Evolutionary conservation across 768 basidiomycete genomes (phyloP).

Genomic region (Omphalotus guepiniiformis): DNA sequence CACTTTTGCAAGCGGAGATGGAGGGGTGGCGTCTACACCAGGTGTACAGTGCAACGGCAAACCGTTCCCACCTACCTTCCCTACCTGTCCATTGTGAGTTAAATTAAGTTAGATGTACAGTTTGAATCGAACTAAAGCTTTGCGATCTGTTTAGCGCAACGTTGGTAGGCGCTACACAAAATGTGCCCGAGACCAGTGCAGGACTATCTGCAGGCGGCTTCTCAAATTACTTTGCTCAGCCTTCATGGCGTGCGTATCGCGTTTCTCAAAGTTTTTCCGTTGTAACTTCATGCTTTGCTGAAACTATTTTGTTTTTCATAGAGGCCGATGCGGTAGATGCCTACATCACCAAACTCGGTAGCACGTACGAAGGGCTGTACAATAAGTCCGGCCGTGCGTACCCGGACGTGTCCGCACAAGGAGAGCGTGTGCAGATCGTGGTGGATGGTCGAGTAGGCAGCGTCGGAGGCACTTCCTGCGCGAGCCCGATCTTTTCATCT

Average conservation of each 20-base stretch:
- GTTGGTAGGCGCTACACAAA: slow-evolving; percentile 34
- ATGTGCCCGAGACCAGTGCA: slow-evolving; percentile 20
- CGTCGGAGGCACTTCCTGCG: slow-evolving; percentile 55
- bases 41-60: slow-evolving; percentile 44
- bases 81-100: slow-evolving; percentile 37
- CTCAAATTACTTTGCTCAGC: slow-evolving; percentile 21
- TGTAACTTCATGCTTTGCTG: background rate
- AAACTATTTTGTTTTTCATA: slow-evolving; percentile 7
- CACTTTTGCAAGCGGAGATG: slow-evolving; percentile 32
- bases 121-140: background rate
- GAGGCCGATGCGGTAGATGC: slow-evolving; percentile 28
- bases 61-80: slow-evolving; percentile 32
- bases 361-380: slow-evolving; percentile 34
- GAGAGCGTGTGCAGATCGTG: slow-evolving; percentile 44
- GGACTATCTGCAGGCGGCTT: slow-evolving; percentile 13
- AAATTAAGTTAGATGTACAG: background rate
- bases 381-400: slow-evolving; percentile 28
- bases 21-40: slow-evolving; percentile 27
- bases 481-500: slow-evolving; percentile 53
- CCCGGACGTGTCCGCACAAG: slow-evolving; percentile 12
- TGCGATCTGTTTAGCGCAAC: slow-evolving; percentile 14
- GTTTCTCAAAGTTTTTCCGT: slow-evolving; percentile 4
- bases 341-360: slow-evolving; percentile 27
- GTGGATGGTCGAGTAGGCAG: slow-evolving; percentile 36
- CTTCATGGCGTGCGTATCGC: slow-evolving; percentile 26